A percentile compares a stretch with the other conserved stretches of the same genome.
phyloP scores from a whole-genome alignment of 1,284 basidiomycete species.

The Rhodotorula glutinis region DNA sequence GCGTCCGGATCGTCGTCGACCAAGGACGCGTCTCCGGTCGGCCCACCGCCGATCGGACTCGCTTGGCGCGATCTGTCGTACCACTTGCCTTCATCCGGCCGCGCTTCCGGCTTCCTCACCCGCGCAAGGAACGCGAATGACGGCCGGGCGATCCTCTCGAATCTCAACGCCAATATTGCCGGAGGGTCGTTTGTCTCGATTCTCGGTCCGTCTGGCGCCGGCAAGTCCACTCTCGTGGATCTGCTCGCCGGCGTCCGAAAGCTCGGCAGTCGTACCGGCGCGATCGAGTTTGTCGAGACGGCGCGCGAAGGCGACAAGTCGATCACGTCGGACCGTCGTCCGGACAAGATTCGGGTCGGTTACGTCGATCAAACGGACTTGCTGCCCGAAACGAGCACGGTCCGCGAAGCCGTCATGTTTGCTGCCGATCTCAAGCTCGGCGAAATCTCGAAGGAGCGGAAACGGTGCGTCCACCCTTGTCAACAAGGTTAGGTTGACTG shows the following conservation, averaged over 20 bases:
- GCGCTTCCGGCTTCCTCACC: slow-evolving; percentile 8
- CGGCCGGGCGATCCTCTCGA: slow-evolving; percentile 69
- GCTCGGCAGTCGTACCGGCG: slow-evolving; percentile 64
- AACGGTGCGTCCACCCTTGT: slow-evolving; percentile 48
- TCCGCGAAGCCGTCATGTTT: slow-evolving; percentile 76
- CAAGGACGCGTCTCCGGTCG: neutral
- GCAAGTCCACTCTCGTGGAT: slow-evolving; percentile 76
- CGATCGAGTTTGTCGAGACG: slow-evolving; percentile 57
- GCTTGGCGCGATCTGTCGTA: neutral
- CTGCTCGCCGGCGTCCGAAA: slow-evolving; percentile 74
- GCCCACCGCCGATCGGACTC: neutral
- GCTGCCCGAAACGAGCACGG: slow-evolving; percentile 51
- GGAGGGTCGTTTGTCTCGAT: slow-evolving; percentile 81
- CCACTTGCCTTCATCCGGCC: neutral
- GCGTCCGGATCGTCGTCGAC: neutral
- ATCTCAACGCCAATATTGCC: slow-evolving; percentile 64
- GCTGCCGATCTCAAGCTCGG: slow-evolving; percentile 78
- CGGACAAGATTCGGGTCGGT: slow-evolving; percentile 60
- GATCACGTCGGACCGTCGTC: too few relatives aligned
- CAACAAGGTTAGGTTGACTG: too few relatives aligned
- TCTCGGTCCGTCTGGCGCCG: slow-evolving; percentile 63
- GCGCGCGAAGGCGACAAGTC: slow-evolving; percentile 47
- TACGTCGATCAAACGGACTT: slow-evolving; percentile 68
- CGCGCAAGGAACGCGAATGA: slow-evolving; percentile 44
- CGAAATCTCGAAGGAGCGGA: slow-evolving; percentile 68